Evolutionary conservation across 2,329 filamentous ascomycete species (phyloP), one percentile per base, ranked within the genome.

Genomic region (Ustilaginoidea virens): DNA sequence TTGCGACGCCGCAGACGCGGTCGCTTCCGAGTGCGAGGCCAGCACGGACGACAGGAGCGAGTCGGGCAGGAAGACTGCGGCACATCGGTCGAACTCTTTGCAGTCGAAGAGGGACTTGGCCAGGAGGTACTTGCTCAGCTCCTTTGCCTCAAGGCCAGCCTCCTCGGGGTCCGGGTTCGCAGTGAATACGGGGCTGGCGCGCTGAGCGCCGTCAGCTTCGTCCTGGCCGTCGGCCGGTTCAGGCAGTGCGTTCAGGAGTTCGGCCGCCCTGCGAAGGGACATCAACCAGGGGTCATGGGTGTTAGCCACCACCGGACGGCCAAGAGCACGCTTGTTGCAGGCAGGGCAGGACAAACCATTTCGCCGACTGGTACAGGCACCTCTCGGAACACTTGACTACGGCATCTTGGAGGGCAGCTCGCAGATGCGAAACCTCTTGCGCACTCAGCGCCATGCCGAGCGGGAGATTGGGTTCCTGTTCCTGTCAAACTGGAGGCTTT

Each of bases 41-140:
- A 80, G 52, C 25, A 81, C 61, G 35, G 74, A 69, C 17, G 77
- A 67, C n/a, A 82, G 66, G 19, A 81, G 63, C n/a, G 75, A 69
- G 37, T 82, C 71, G n/a, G 82, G 81, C 2, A 92, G 63, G 46
- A 92, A 92, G 22, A 92, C 78, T 29, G 82, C 80, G 17, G 87
- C 80, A 51, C 87, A 94, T 38, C 90, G 80, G 47, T 96, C 87
- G 45, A 78, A 96, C 50, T 98, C 90, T 41, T 82, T 79, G 43
- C 85, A 93, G 52, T 96, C 87, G 49, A 96, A 96, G 41, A 92
- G 78, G 0, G 87, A 80, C 51, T 94, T 94, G 30, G 90, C 87
- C 13, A 96, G 64, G 3, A 96, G 68, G 48, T 87, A 96, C 44
- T 74, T 80, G 53, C 78, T 74, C 19, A 82, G 61, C 53, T 96